Evolutionary conservation across 1,139 yeast species (phyloP).

Genomic region (Taphrina wiesneri): DNA sequence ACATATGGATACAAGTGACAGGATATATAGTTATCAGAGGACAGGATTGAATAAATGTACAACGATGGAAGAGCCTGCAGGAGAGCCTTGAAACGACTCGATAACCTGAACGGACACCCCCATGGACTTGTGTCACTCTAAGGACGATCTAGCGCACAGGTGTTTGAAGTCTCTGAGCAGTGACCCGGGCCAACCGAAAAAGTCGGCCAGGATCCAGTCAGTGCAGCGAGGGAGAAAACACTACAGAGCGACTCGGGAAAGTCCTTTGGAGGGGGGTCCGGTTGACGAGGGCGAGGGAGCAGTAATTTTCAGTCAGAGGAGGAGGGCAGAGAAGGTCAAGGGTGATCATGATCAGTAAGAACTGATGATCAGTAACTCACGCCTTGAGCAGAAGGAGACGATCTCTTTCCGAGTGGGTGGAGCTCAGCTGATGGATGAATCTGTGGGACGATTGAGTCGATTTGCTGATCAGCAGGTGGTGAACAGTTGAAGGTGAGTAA

Average conservation of each 20-base stretch:
- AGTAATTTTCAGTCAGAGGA: not conserved
- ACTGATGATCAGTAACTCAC: not conserved
- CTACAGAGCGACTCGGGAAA: constrained; percentile 30
- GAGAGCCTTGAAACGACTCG: not conserved
- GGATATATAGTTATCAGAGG: too few species aligned
- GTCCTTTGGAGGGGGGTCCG: constrained; percentile 1
- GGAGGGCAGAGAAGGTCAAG: not conserved
- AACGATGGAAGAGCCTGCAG: constrained; percentile 5
- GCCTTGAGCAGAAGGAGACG: not conserved
- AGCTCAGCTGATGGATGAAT: too few species aligned
- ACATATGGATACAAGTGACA: not conserved
- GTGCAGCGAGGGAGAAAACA: constrained; percentile 7
- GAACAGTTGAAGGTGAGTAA: not conserved
- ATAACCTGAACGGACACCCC: not conserved
- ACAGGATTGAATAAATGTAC: not conserved
- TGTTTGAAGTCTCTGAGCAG: constrained; percentile 32
- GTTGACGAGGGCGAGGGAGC: not conserved
- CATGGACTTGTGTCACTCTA: constrained; percentile 11
- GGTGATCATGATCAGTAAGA: too few species aligned
- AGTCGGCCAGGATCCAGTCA: not conserved
- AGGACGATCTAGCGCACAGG: constrained; percentile 33
- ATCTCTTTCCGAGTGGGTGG: too few species aligned
- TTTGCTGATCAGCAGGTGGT: too few species aligned
- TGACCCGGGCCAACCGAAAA: not conserved
- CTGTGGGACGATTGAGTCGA: too few species aligned